These are phyloP conservation scores for Neonectria magnoliae DNA, from an alignment of 2,329 filamentous ascomycete species.

Conservation along the genomic window DNA sequence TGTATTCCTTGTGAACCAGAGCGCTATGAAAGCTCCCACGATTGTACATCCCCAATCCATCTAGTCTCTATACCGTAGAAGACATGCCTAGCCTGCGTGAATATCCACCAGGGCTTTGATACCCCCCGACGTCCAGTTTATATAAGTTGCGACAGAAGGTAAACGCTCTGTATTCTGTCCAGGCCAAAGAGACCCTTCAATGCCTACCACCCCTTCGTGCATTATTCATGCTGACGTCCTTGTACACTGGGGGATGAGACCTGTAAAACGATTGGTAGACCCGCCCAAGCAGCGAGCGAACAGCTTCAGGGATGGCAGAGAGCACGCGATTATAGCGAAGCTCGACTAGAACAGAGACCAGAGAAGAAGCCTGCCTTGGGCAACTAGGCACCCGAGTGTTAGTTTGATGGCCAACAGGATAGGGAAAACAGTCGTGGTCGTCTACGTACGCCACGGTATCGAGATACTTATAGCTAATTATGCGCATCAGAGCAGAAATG, in stretches of 20 bases:
- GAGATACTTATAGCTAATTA: constrained; percentile 28
- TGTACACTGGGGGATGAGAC: not conserved
- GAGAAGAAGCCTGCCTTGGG: constrained; percentile 24
- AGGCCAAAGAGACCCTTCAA: too few species aligned
- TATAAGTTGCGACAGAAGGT: too few species aligned
- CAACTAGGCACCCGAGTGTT: not conserved
- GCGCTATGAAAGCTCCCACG: too few species aligned
- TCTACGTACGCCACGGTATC: constrained; percentile 18
- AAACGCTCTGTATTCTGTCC: too few species aligned
- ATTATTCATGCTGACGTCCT: too few species aligned
- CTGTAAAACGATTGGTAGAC: constrained; percentile 17
- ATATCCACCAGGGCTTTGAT: too few species aligned
- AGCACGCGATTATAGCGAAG: constrained; percentile 28
- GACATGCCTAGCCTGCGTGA: too few species aligned
- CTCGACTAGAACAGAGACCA: constrained; percentile 27
- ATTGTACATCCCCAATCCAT: too few species aligned
- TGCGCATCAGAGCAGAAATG: constrained; percentile 29
- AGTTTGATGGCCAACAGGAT: not conserved
- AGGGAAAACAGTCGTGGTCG: not conserved
- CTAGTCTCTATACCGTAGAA: too few species aligned
- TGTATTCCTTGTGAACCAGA: too few species aligned
- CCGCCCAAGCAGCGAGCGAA: constrained; percentile 17
- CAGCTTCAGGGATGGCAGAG: constrained; percentile 23
- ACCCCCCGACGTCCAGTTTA: too few species aligned
- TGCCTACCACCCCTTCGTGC: too few species aligned